Evolutionary conservation across 2,329 filamentous ascomycete genomes (phyloP), one percentile per base, ranked within the genome.

Genomic region (Neopestalotiopsis sp.): DNA sequence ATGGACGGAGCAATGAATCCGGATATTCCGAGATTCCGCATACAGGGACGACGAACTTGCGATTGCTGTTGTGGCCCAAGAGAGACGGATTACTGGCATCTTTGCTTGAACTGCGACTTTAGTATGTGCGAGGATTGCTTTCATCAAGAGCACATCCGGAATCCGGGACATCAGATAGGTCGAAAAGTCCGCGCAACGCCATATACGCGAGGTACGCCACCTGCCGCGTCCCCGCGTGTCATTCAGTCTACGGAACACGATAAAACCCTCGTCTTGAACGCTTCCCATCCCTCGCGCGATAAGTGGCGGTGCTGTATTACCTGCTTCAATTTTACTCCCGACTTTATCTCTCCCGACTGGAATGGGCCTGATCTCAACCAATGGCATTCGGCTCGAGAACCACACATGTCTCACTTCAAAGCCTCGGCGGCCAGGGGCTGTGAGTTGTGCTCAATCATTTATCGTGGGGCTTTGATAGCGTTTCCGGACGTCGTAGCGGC

Each of bases 1-100:
- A 83, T 70, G 90, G 90, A 49, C 17, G 42, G 12, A 49, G 5
- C 13, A 49, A 49, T 13, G 14, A 13, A 49, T 14, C 42, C 14
- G 13, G 14, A 49, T 13, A n/a, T 49, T 17, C 42, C 42, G 10
- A 49, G 14, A 13, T 49, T 49, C 42, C 12, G 42, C 10, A 3
- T 10, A 3, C 4, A 17, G 2, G 42, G 42, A n/a, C 42, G 12
- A 49, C 42, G 42, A 14, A 14, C 13, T 49, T 49, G 42, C 13
- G 42, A 49, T 14, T 49, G 42, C 42, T 49, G 42, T 49, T 14
- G 14, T n/a, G 13, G 4, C 1, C 42, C 42, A 2, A 17, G 17
- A 49, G 10, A 14, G 12, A 49, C 42, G 42, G 42, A 49, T 14
- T 49, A 58, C 14, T 58, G 17, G 57, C 57, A 59, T 59, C 57